These are phyloP conservation scores for Sutorius eximius DNA, from an alignment of 1,284 basidiomycete genomes.

Conservation along the genomic window DNA sequence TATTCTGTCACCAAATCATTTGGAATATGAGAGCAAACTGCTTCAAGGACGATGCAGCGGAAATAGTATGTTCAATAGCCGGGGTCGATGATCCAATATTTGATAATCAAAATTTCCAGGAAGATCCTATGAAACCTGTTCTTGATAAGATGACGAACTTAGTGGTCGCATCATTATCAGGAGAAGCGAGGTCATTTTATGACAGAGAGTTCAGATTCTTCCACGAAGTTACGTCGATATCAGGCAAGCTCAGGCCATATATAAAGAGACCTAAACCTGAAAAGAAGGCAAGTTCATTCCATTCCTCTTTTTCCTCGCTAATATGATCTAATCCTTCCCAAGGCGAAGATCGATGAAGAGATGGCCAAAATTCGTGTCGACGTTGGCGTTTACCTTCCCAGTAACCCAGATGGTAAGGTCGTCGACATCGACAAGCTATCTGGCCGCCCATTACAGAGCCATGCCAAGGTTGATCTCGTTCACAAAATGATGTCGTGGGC, in stretches of 20 bases:
- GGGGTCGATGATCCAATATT: background rate
- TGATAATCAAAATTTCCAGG: conserved; percentile 44
- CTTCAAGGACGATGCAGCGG: conserved; percentile 86
- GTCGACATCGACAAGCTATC: conserved; percentile 97
- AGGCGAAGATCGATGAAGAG: conserved; percentile 99
- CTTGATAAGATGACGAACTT: conserved; percentile 86
- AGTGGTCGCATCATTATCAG: conserved; percentile 85
- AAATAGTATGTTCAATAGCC: conserved; percentile 57
- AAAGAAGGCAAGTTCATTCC: conserved; percentile 73
- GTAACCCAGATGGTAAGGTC: conserved; percentile 95
- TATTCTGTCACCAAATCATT: conserved; percentile 99
- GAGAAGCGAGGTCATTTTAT: conserved; percentile 90
- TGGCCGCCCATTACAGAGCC: conserved; percentile 93
- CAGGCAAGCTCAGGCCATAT: conserved; percentile 95
- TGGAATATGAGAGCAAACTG: conserved; percentile 99
- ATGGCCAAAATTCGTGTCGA: conserved; percentile 96
- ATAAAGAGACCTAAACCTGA: conserved; percentile 96
- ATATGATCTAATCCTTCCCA: conserved; percentile 5
- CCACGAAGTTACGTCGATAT: conserved; percentile 95
- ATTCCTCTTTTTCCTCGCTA: background rate
- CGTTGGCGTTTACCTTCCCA: conserved; percentile 94
- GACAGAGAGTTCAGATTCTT: conserved; percentile 97
- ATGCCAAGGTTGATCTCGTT: conserved; percentile 77
- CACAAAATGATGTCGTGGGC: background rate
- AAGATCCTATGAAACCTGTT: conserved; percentile 92